A percentile compares a stretch with the other conserved stretches of the same genome.
Evolutionary conservation across 352 stramenopile species (phyloP).

Genomic region (Phytophthora sp.): DNA sequence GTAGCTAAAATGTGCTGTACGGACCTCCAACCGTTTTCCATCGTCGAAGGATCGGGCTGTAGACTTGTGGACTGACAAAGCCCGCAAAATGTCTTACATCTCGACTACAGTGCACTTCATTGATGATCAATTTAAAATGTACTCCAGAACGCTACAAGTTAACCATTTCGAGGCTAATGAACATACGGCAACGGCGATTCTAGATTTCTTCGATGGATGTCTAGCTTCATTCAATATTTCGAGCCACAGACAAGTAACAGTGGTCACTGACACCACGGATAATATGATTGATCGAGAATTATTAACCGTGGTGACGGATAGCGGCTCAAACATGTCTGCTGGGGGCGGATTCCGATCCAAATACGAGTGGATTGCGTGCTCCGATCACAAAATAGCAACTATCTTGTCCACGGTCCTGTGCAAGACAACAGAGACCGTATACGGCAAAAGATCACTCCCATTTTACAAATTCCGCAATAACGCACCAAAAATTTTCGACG

Average conservation of each 20-base stretch:
- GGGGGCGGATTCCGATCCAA: not conserved
- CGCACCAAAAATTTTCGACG: not conserved
- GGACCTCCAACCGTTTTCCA: too few species aligned
- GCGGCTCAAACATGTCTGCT: not conserved
- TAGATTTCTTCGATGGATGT: not conserved
- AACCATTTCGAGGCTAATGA: not conserved
- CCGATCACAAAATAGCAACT: not conserved
- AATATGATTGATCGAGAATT: too few species aligned
- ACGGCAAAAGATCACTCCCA: not conserved
- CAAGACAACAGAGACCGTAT: not conserved
- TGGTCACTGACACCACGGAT: not conserved
- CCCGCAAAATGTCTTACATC: not conserved
- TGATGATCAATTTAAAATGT: not conserved
- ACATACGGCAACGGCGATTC: not conserved
- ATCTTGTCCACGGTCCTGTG: not conserved
- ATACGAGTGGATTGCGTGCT: not conserved
- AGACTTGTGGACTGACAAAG: not conserved
- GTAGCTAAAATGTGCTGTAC: too few species aligned
- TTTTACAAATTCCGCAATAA: not conserved
- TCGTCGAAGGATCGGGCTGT: too few species aligned
- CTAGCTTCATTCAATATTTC: not conserved
- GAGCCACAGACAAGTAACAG: not conserved
- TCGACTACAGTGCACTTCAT: not conserved
- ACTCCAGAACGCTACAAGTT: not conserved
- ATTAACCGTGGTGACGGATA: not conserved